Evolutionary conservation across 352 stramenopile species (phyloP).

Genomic region (Phytophthora fragariaefolia): DNA sequence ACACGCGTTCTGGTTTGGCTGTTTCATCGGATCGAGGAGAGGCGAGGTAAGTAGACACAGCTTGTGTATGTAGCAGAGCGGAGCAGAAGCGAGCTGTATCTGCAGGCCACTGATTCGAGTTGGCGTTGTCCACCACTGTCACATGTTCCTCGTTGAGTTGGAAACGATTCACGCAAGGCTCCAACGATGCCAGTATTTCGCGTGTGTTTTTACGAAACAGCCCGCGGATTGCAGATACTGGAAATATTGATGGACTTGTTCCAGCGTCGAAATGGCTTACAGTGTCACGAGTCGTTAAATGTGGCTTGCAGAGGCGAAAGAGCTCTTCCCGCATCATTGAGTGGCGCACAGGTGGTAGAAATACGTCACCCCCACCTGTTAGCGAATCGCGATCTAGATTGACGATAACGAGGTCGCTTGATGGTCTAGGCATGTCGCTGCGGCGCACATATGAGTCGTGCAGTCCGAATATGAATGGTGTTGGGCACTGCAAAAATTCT

Average conservation of each 20-base stretch:
- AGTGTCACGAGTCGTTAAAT: conserved; percentile 43
- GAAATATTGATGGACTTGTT: neutral
- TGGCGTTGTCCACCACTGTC: conserved; percentile 58
- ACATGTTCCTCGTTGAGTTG: conserved; percentile 43
- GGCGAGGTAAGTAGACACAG: conserved; percentile 53
- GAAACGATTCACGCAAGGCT: conserved; percentile 72
- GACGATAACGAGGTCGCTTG: conserved; percentile 59
- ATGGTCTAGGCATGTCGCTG: conserved; percentile 55
- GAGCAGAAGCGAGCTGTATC: conserved; percentile 54
- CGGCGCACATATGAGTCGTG: conserved; percentile 63
- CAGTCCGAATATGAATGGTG: conserved; percentile 80
- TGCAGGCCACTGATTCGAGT: conserved; percentile 42
- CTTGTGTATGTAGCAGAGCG: conserved; percentile 62
- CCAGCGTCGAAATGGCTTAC: conserved; percentile 28
- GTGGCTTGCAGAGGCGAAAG: conserved; percentile 44
- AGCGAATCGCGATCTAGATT: conserved; percentile 64
- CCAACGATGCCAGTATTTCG: conserved; percentile 51
- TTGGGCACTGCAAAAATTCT: conserved; percentile 77
- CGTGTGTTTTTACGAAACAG: conserved; percentile 52
- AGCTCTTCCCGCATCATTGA: conserved; percentile 51
- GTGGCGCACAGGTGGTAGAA: conserved; percentile 45
- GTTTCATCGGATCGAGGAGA: conserved; percentile 6
- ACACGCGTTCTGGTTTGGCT: neutral
- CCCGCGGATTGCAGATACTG: conserved; percentile 26
- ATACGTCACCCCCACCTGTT: conserved; percentile 53